Base-by-base conservation (phyloP, 495 filamentous ascomycete genomes). In the Bombardia bombarda region DNA sequence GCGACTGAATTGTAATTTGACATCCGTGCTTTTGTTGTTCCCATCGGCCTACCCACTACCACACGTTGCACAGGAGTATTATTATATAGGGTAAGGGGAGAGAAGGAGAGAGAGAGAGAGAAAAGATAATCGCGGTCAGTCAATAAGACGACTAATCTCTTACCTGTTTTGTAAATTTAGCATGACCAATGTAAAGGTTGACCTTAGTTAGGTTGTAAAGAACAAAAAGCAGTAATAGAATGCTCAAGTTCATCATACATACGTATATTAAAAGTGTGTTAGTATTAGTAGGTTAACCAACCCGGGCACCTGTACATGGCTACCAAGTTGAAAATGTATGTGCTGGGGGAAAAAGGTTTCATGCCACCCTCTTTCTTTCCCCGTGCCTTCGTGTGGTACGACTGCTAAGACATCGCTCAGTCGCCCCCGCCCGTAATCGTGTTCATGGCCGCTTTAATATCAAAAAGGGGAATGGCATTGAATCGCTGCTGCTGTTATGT, bases 1-100 rank as follows among this genome's bases (percentile, higher is more conserved):
- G 34, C 49, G 60, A 82, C 67, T 74, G 78, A 73, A 83, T 86
- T 87, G 89, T 79, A 95, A 94, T 93, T 94, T 95, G 89, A 94
- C 89, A 95, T 93, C 86, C 82, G 86, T 94, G 88, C 89, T 90
- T 65, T 37, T 49, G 49, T 38, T 13, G n/a, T n/a, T n/a, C n/a
- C n/a, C n/a, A n/a, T n/a, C n/a, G n/a, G n/a, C n/a, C n/a, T n/a
- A n/a, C n/a, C n/a, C n/a, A n/a, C n/a, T n/a, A n/a, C n/a, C n/a
- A n/a, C n/a, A n/a, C n/a, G n/a, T n/a, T n/a, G n/a, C n/a, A n/a
- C n/a, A n/a, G n/a, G n/a, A n/a, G n/a, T 7, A 34, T 1, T 34
- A 9, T 14, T 14, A 34, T 4, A 7, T 16, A 9, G 2, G 17
- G 32, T n/a, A 13, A 7, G 17, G 13, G 13, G 2, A 14, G 17